Conservation (phyloP, 179 eudicot genomes). For the Gypsophila paniculata region DNA sequence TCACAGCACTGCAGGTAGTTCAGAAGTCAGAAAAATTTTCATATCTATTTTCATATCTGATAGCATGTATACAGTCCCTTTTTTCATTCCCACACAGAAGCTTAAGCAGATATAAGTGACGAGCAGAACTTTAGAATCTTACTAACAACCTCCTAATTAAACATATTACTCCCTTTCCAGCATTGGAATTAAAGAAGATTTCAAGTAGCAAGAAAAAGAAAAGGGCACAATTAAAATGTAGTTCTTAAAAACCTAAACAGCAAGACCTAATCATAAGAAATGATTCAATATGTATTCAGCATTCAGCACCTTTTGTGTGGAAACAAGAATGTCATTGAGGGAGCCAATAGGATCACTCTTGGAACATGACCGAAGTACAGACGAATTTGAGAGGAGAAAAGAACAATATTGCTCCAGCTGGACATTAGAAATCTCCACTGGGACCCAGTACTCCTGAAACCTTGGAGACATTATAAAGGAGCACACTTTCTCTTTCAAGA, state of each 20-base stretch:
- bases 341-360: conserved; percentile 63
- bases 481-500: conserved; percentile 51
- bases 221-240: neutral
- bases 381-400: conserved; percentile 48
- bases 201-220: neutral
- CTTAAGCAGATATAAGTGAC: neutral
- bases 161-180: neutral
- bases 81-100: neutral
- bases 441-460: conserved; percentile 87
- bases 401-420: conserved; percentile 94
- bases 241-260: conserved; percentile 1
- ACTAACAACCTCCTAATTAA: neutral
- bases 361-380: conserved; percentile 45
- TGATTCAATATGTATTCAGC: neutral
- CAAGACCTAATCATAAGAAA: neutral
- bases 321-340: conserved; percentile 51
- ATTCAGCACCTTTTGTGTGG: conserved; percentile 60
- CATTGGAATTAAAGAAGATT: neutral
- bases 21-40: conserved; percentile 10
- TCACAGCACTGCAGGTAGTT: conserved; percentile 63
- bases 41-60: no score
- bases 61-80: neutral
- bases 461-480: conserved; percentile 43
- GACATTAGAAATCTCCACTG: conserved; percentile 64
- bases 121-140: no score